A percentile compares a stretch with the other conserved stretches of the same genome.
phyloP scores from a whole-genome alignment of 805 yeast genomes.

The Kazachstania viticola region DNA sequence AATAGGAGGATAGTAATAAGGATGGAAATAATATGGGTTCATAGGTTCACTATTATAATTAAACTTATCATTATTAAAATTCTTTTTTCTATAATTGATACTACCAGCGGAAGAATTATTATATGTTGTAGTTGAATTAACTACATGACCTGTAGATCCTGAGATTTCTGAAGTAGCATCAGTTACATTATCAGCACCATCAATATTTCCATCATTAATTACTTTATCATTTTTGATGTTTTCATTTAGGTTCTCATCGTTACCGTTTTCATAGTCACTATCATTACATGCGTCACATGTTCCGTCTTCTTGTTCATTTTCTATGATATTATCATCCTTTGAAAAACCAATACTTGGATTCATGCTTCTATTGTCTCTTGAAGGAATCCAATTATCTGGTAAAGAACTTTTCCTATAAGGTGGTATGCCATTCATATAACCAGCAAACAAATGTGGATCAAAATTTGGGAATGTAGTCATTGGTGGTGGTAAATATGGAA shows the following conservation, averaged over 20 bases:
- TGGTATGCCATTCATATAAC: conserved; percentile 8
- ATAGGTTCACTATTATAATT: conserved; percentile 10
- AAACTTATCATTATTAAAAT: neutral
- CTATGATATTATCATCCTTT: conserved; percentile 1
- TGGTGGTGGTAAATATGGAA: conserved; percentile 7
- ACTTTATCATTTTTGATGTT: neutral
- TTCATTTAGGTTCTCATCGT: conserved; percentile 1
- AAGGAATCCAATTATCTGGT: conserved; percentile 10
- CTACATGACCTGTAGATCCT: conserved; percentile 11
- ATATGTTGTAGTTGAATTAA: conserved; percentile 15
- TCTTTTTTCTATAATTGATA: conserved; percentile 8
- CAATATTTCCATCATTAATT: neutral
- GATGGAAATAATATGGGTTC: conserved; percentile 17
- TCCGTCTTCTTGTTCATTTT: neutral
- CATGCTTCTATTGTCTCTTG: conserved; percentile 10
- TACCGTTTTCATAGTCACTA: neutral
- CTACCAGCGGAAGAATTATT: conserved; percentile 23
- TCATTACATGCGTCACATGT: neutral
- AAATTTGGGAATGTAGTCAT: conserved; percentile 9
- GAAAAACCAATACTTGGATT: no score
- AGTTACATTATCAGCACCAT: conserved; percentile 7
- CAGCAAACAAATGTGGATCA: conserved; percentile 10
- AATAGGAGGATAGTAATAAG: conserved; percentile 23
- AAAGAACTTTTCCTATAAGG: conserved; percentile 15
- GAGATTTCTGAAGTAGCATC: conserved; percentile 17